phyloP scores from a whole-genome alignment of 768 basidiomycete species.

The Leccinum subgranulosum region DNA sequence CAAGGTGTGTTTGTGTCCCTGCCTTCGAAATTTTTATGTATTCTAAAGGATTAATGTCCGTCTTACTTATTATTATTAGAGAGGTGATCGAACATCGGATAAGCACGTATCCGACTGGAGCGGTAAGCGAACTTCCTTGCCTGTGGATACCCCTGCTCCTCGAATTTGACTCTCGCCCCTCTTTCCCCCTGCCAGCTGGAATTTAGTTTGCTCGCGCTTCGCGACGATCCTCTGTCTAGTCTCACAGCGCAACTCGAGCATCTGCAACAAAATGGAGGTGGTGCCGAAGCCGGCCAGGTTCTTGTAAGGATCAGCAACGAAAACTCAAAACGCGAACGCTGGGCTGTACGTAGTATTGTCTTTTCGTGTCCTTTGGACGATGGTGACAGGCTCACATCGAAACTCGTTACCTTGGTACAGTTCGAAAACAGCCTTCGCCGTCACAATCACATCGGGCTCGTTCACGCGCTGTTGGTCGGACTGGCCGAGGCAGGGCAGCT shows the following conservation, averaged over 20 bases:
- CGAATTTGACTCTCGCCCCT: conserved; percentile 2
- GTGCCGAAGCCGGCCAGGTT: conserved; percentile 48
- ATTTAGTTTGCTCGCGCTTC: conserved; percentile 88
- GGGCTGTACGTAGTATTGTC: conserved; percentile 66
- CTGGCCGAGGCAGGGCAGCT: conserved; percentile 71
- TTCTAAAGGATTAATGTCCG: conserved; percentile 18
- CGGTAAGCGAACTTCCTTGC: conserved; percentile 50
- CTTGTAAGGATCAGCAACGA: conserved; percentile 60
- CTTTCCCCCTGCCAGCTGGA: conserved; percentile 55
- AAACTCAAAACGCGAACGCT: conserved; percentile 71
- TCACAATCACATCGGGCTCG: conserved; percentile 84
- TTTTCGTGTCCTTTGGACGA: background rate
- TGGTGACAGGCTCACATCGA: background rate
- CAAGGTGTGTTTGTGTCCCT: conserved; percentile 46
- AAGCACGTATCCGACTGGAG: conserved; percentile 82
- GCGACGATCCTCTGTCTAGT: conserved; percentile 72
- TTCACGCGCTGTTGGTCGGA: conserved; percentile 67
- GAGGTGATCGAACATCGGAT: conserved; percentile 87
- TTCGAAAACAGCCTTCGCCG: conserved; percentile 85
- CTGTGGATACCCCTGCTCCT: background rate
- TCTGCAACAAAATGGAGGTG: conserved; percentile 42
- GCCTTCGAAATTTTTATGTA: conserved; percentile 4
- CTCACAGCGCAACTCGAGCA: conserved; percentile 58
- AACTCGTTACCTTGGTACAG: conserved; percentile 35
- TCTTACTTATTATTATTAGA: conserved; percentile 34